These are phyloP conservation scores for Xylariaceae sp. DNA, from an alignment of 2,329 filamentous ascomycete genomes.

Conservation along the genomic window DNA sequence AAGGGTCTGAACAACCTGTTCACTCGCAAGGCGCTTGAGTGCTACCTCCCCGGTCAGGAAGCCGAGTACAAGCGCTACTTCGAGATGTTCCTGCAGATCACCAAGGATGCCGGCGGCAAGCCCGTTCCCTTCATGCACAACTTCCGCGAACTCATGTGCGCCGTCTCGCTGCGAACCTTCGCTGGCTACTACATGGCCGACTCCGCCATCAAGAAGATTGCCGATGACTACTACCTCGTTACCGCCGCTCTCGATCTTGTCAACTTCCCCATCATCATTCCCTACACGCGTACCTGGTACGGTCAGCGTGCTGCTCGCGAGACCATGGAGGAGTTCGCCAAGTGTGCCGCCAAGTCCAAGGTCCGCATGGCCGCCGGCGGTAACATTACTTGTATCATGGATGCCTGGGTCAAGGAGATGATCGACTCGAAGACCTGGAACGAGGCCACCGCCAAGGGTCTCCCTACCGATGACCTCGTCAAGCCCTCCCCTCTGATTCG, in stretches of 20 bases:
- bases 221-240: constrained; percentile 94
- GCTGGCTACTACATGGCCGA: constrained; percentile 93
- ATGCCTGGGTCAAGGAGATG: constrained; percentile 88
- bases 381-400: constrained; percentile 86
- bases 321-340: constrained; percentile 82
- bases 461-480: constrained; percentile 60
- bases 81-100: constrained; percentile 68
- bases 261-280: constrained; percentile 95
- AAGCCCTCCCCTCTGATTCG: constrained; percentile 82
- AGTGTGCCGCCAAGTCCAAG: constrained; percentile 90
- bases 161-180: constrained; percentile 93
- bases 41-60: constrained; percentile 87
- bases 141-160: constrained; percentile 93
- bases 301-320: constrained; percentile 93
- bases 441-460: constrained; percentile 68
- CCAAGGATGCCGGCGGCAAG: constrained; percentile 64
- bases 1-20: constrained; percentile 95
- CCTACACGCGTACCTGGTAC: constrained; percentile 94
- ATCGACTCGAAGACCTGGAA: constrained; percentile 78
- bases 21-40: constrained; percentile 80
- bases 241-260: constrained; percentile 93
- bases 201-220: constrained; percentile 85
- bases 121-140: constrained; percentile 82
- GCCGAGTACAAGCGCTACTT: constrained; percentile 88
- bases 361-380: constrained; percentile 85